A percentile compares a stretch with the other conserved stretches of the same genome.
phyloP scores from a whole-genome alignment of 2,329 filamentous ascomycete genomes.

The Phyllosticta citrichinensis region DNA sequence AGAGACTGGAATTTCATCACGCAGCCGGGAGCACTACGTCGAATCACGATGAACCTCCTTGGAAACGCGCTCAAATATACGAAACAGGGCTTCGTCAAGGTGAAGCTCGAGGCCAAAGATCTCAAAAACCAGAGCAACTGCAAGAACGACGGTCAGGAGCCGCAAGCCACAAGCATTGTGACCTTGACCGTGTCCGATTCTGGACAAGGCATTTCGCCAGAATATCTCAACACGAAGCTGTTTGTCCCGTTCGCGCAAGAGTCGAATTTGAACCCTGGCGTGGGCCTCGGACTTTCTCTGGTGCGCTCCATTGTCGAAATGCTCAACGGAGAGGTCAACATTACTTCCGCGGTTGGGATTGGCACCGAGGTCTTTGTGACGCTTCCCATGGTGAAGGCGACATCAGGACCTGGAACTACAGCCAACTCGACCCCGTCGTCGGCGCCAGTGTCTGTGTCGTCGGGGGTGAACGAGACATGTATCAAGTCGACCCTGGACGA shows the following conservation, averaged over 20 bases:
- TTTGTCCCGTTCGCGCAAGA: constrained; percentile 59
- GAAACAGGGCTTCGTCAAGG: constrained; percentile 28
- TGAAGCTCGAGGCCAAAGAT: constrained; percentile 11
- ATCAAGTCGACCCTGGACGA: constrained; percentile 14
- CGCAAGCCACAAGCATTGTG: constrained; percentile 15
- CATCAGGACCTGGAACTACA: background rate
- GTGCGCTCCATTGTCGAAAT: constrained; percentile 50
- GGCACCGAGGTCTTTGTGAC: constrained; percentile 47
- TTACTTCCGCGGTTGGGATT: constrained; percentile 41
- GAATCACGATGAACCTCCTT: constrained; percentile 40
- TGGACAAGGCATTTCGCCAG: constrained; percentile 54
- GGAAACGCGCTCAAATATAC: constrained; percentile 43
- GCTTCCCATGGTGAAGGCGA: constrained; percentile 28
- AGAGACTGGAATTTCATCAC: constrained; percentile 35
- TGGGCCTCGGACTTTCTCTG: constrained; percentile 56
- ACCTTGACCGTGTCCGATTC: constrained; percentile 50
- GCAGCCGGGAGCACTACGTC: constrained; percentile 37
- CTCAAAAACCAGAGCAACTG: background rate
- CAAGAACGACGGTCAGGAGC: background rate
- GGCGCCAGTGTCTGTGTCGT: constrained; percentile 11
- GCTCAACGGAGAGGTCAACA: constrained; percentile 48
- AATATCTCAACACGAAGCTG: constrained; percentile 50
- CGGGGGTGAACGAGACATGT: constrained; percentile 13
- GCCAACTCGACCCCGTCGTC: constrained; percentile 4
- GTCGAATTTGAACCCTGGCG: constrained; percentile 48